Percentiles rank a stretch among this genome's conserved stretches.
Conservation (phyloP, 2,329 filamentous ascomycete species). For the Claviceps maximensis region DNA sequence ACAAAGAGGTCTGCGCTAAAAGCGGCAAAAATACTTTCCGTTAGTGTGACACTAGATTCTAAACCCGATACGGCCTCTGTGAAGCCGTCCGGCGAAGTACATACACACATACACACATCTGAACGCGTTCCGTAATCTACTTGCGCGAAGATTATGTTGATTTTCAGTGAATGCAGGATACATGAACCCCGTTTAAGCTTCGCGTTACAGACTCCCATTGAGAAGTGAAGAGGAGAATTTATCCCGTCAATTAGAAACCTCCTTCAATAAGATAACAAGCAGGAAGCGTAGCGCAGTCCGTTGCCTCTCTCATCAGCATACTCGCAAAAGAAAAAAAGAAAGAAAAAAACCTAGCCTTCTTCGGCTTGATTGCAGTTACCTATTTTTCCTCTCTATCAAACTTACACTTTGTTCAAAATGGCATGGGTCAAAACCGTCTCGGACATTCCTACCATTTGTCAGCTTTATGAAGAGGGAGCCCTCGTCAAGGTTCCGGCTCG, state of each 20-base stretch:
- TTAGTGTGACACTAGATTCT: neutral
- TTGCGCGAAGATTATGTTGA: neutral
- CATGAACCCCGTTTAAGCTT: neutral
- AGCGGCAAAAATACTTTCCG: neutral
- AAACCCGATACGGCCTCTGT: neutral
- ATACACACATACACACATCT: neutral
- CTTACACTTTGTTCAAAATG: too few relatives aligned
- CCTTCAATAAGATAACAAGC: neutral
- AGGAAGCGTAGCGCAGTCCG: neutral
- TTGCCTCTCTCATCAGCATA: neutral
- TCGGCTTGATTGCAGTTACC: too few relatives aligned
- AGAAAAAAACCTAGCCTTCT: too few relatives aligned
- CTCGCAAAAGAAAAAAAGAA: neutral
- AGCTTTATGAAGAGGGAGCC: conserved; percentile 42
- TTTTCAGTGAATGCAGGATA: neutral
- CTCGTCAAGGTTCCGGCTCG: conserved; percentile 21
- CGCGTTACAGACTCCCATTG: neutral
- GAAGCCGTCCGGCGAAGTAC: neutral
- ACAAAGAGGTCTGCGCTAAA: neutral
- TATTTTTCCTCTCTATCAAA: too few relatives aligned
- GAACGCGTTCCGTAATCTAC: neutral
- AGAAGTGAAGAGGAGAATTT: neutral
- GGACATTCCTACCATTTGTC: conserved; percentile 48
- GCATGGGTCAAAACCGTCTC: conserved; percentile 23
- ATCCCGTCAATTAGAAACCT: too few relatives aligned